Percentiles rank a stretch among this genome's conserved stretches.
These are phyloP conservation scores for Aeminium ludgeri DNA, from an alignment of 495 filamentous ascomycete species.

Conservation along the genomic window DNA sequence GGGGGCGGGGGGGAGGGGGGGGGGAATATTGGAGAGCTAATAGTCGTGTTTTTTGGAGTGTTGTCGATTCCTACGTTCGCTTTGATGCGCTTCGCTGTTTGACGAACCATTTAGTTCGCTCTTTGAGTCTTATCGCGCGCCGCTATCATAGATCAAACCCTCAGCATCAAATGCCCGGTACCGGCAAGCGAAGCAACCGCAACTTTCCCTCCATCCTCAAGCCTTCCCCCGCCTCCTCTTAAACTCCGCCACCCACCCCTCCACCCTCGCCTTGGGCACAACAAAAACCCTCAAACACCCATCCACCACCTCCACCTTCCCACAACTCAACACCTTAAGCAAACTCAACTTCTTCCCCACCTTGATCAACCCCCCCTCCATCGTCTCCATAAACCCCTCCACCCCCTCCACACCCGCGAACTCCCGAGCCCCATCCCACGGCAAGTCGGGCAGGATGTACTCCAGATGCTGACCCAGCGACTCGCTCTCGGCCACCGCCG, in stretches of 20 bases:
- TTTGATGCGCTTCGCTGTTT: no score
- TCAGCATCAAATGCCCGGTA: no score
- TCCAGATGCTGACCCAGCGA: slow-evolving; percentile 52
- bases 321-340: slow-evolving; percentile 51
- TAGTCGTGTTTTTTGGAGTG: no score
- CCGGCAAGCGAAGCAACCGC: no score
- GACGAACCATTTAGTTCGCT: no score
- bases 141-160: no score
- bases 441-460: slow-evolving; percentile 63
- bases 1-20: no score
- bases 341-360: slow-evolving; percentile 71
- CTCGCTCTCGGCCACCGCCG: slow-evolving; percentile 58
- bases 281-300: slow-evolving; percentile 66
- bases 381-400: slow-evolving; percentile 84
- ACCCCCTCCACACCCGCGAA: slow-evolving; percentile 47
- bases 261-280: slow-evolving; percentile 49
- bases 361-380: slow-evolving; percentile 64
- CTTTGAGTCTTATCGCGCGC: no score
- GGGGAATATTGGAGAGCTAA: no score
- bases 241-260: slow-evolving; percentile 65
- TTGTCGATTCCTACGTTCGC: no score
- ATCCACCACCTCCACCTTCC: slow-evolving; percentile 79
- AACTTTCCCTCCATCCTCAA: no score
- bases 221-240: slow-evolving; percentile 44
- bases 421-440: slow-evolving; percentile 64